Evolutionary conservation across 2,329 filamentous ascomycete genomes (phyloP), one percentile per base, ranked within the genome.

Genomic region (Sordariomycetes sp.): DNA sequence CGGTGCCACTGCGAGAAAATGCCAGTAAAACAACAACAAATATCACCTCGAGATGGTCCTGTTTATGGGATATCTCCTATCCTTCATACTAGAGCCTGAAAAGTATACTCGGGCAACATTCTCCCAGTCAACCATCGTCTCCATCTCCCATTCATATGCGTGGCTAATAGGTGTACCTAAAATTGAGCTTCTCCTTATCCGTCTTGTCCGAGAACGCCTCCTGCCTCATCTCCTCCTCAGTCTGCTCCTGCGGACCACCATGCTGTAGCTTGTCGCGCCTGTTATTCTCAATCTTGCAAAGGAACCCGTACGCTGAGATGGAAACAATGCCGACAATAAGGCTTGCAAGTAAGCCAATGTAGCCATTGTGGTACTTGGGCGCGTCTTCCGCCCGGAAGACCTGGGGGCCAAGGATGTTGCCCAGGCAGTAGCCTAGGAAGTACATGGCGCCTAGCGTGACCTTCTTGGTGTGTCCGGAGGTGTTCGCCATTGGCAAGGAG

Each of bases 361-460:
- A 80, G 1, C 79, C 80, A 0, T 79, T 81, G 34, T 69, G 67
- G 34, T 82, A 83, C 0, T 72, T 64, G 0, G 78, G 78, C 0
- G 75, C 69, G 61, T 80, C 77, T 0, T 63, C 56, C 0, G 68
- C 69, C 2, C 78, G 60, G 62, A 79, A 79, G 0, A 76, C 75
- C 53, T 77, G 74, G 2, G 73, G 74, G 1, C 74, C 74, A 57
- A 76, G 73, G 57, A 78, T 71, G 58, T 77, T 78, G n/a, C 75
- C 76, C 2, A 70, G 64, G 25, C 73, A 77, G 54, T 75, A 76
- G 0, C 73, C 74, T 0, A 75, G 61, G 58, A 78, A 79, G 0
- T 77, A 75, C 37, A 79, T 68, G 0, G 74, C 76, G 0, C 75
- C 74, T 0, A 70, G 68, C 0, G 76, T 76, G 11, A 74, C 71